Percentiles rank a stretch among this genome's conserved stretches.
Evolutionary conservation across 257 asterid species (phyloP).

Genomic region (Prunella vulgaris): DNA sequence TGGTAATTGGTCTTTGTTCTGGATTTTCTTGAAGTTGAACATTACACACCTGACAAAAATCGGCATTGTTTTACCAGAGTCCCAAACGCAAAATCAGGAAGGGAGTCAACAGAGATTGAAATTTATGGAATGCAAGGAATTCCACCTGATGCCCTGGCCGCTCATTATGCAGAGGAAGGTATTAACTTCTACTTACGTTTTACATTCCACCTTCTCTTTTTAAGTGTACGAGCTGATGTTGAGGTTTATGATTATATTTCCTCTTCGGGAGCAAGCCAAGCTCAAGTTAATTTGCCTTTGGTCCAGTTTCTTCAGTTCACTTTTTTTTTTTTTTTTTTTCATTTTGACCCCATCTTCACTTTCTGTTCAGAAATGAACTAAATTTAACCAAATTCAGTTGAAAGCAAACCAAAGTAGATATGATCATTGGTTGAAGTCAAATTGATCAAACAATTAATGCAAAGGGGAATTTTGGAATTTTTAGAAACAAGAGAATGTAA

Average conservation of each 20-base stretch:
- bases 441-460: neutral
- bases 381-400: neutral
- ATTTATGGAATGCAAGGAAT: slow-evolving; percentile 99
- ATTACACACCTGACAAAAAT: neutral
- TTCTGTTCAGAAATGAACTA: neutral
- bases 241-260: slow-evolving; percentile 1
- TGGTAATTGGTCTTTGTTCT: neutral
- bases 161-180: slow-evolving; percentile 98
- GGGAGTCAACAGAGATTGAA: slow-evolving; percentile 90
- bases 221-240: neutral
- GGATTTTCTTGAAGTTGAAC: neutral
- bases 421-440: neutral
- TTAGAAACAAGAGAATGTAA: neutral
- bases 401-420: neutral
- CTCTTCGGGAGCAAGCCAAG: neutral
- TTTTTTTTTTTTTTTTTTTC: no score
- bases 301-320: neutral
- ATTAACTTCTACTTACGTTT: slow-evolving; percentile 3
- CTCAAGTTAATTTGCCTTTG: neutral
- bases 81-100: slow-evolving; percentile 91
- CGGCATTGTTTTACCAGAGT: slow-evolving; percentile 44
- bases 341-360: no score
- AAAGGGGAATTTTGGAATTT: neutral
- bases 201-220: neutral
- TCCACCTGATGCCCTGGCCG: slow-evolving; percentile 76